Base-by-base conservation (phyloP, 257 asterid genomes). In the Solanum chiquidenum region DNA sequence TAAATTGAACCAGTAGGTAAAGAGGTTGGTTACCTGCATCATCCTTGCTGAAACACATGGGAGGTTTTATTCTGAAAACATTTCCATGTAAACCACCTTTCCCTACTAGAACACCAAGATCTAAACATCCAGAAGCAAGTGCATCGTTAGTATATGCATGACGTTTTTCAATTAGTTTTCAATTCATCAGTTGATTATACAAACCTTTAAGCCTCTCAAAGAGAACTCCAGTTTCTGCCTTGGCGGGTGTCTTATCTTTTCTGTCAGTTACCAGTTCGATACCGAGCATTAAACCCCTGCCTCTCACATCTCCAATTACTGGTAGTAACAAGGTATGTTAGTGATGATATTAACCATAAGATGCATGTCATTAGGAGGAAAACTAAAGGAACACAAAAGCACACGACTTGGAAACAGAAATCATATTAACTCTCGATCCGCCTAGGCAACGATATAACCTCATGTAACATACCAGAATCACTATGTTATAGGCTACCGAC, bases 281-380 rank as follows among this genome's bases (percentile, higher is more conserved):
- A 12, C 99, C 99, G 25, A 95, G 94, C 99, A 97, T 97, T 85
- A 97, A 88, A 82, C 99, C 99, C 83, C 98, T 92, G 86, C 99
- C 99, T 88, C 99, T 93, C 86, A 95, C 98, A 62, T 97, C 99
- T 76, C 99, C 99, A 73, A 97, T 97, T 86, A 97, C 99, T 97
- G 91, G 37, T 23, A 76, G 71, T 21, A 75, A 55, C 20, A 38
- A 25, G 27, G 55, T 86, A 31, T 14, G 71, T 82, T 49, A 82
- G 86, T 49, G 46, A 52, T 82, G 12, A 18, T 31, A 82, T 10
- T 82, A 20, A 52, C 21, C 71, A 20, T 66, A 82, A 46, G 29
- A 80, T 77, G 14, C 64, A 44, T 13, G 27, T 79, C 40, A 44
- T 34, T 2, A 79, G 85, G 85, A 13, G 27, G 64, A 79, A 44